Percentiles rank a stretch among this genome's conserved stretches.
Evolutionary conservation across 1,284 basidiomycete genomes (phyloP).

Genomic region (Hemileia vastatrix): DNA sequence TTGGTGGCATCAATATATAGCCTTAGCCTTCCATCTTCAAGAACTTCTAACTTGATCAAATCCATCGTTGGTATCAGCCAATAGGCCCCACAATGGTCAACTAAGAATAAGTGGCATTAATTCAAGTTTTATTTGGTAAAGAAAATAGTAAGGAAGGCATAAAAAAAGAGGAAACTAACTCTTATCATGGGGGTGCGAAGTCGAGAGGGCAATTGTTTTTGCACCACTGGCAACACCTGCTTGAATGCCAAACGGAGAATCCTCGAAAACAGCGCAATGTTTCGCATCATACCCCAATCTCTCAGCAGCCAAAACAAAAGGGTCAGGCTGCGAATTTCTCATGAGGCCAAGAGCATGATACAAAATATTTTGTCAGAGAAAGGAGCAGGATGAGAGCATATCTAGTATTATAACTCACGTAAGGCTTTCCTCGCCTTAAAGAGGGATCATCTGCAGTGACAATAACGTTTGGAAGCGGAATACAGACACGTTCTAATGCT

Average conservation of each 20-base stretch:
- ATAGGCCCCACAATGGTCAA: constrained; percentile 11
- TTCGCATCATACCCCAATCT: constrained; percentile 55
- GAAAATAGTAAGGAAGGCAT: too few species aligned
- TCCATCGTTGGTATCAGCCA: constrained; percentile 20
- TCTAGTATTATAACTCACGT: constrained; percentile 33
- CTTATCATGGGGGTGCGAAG: constrained; percentile 43
- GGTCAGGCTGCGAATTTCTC: constrained; percentile 53
- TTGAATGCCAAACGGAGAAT: constrained; percentile 51
- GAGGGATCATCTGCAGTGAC: constrained; percentile 65
- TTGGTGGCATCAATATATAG: constrained; percentile 32
- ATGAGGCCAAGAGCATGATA: neutral
- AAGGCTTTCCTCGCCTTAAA: constrained; percentile 43
- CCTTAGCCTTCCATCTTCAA: constrained; percentile 33
- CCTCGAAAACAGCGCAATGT: constrained; percentile 56
- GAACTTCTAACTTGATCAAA: constrained; percentile 47
- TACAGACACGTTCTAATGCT: constrained; percentile 62
- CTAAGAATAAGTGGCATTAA: constrained; percentile 4
- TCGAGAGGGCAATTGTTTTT: constrained; percentile 66
- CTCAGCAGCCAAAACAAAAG: constrained; percentile 63
- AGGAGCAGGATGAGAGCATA: constrained; percentile 5
- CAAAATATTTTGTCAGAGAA: neutral
- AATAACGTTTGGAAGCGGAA: constrained; percentile 59
- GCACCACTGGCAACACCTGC: constrained; percentile 59
- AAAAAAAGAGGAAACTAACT: constrained; percentile 2
- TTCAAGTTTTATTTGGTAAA: too few species aligned